A percentile compares a stretch with the other conserved stretches of the same genome.
These are phyloP conservation scores for Alternaria angustiovoidea DNA, from an alignment of 2,329 filamentous ascomycete species.

Conservation along the genomic window DNA sequence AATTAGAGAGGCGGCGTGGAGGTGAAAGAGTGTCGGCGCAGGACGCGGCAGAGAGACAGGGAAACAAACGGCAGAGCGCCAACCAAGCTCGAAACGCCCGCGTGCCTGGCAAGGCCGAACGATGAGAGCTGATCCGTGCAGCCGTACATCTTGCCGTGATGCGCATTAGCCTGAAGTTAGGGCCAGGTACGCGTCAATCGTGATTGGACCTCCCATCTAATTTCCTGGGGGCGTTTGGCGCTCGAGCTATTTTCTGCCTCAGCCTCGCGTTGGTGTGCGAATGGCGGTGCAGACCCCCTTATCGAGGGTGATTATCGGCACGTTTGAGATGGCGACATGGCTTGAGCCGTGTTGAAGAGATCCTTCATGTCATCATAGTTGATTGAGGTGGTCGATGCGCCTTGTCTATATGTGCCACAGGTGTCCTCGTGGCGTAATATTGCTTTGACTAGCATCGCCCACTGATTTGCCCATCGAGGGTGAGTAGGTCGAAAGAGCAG, in stretches of 20 bases:
- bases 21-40: constrained; percentile 19
- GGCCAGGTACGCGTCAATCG: constrained; percentile 35
- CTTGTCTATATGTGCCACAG: background rate
- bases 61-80: constrained; percentile 28
- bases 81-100: constrained; percentile 31
- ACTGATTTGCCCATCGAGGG: background rate
- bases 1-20: constrained; percentile 28
- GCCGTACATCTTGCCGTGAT: constrained; percentile 32
- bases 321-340: constrained; percentile 19
- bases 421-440: background rate
- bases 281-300: constrained; percentile 30
- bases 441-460: background rate
- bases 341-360: background rate
- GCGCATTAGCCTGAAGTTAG: constrained; percentile 27
- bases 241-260: constrained; percentile 33
- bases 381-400: background rate
- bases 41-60: constrained; percentile 18
- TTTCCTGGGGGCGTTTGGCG: constrained; percentile 33
- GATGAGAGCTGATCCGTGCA: constrained; percentile 24
- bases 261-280: constrained; percentile 20
- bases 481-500: background rate
- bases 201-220: constrained; percentile 41
- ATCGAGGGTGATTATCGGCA: constrained; percentile 22
- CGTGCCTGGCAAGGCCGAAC: constrained; percentile 27
- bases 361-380: background rate